A percentile compares a stretch with the other conserved stretches of the same genome.
Evolutionary conservation across 2,329 filamentous ascomycete species (phyloP).

Genomic region (Bertia moriformis): DNA sequence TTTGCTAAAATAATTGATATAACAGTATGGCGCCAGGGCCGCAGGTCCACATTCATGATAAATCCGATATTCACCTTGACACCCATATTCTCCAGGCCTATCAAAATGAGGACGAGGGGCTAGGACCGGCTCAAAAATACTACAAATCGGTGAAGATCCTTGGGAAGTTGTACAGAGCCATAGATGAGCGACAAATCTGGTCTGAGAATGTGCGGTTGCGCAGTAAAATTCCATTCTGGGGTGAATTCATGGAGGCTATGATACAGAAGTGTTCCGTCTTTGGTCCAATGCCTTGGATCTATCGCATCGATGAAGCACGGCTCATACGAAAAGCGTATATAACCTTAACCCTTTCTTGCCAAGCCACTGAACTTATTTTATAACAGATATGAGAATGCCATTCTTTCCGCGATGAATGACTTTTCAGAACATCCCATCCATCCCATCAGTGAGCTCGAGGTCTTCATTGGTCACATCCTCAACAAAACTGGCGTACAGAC

Average conservation of each 20-base stretch:
- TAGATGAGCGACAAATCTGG: constrained; percentile 60
- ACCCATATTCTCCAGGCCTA: not conserved
- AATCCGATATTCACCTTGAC: constrained; percentile 10
- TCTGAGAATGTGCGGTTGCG: constrained; percentile 29
- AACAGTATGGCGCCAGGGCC: constrained; percentile 36
- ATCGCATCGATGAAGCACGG: too few relatives aligned
- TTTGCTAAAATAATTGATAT: constrained; percentile 24
- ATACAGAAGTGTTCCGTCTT: constrained; percentile 9
- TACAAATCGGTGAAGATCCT: constrained; percentile 57
- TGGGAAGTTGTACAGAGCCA: constrained; percentile 54
- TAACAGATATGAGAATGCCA: not conserved
- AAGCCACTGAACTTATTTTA: too few relatives aligned
- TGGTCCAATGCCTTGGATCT: too few relatives aligned
- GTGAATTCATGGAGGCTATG: constrained; percentile 7
- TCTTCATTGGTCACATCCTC: constrained; percentile 39
- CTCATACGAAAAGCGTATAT: too few relatives aligned
- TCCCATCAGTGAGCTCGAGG: constrained; percentile 27
- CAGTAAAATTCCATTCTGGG: constrained; percentile 3
- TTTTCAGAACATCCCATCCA: not conserved
- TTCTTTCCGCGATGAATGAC: not conserved
- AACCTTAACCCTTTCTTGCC: too few relatives aligned
- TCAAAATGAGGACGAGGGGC: constrained; percentile 26
- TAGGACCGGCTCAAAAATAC: constrained; percentile 31
- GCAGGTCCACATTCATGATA: constrained; percentile 22
- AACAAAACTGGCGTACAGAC: constrained; percentile 33